These are phyloP conservation scores for Croton setiger DNA, from an alignment of 441 rosid species.

Conservation along the genomic window DNA sequence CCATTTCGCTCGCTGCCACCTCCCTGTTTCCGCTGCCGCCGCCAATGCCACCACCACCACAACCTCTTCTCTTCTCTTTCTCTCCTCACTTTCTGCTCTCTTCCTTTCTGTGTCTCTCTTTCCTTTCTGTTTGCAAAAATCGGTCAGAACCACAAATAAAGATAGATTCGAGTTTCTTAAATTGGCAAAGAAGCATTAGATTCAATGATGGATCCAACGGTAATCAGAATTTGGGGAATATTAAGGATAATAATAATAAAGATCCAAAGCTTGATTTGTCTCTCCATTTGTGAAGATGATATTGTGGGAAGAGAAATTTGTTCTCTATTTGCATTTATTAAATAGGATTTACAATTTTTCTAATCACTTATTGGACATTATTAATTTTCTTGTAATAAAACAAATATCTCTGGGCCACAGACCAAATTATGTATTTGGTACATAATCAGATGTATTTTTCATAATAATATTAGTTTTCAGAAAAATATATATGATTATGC, in stretches of 20 bases:
- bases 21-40: no score
- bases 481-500: no score
- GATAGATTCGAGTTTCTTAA: constrained; percentile 31
- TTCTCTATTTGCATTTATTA: background rate
- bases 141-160: no score
- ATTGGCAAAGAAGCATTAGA: constrained; percentile 43
- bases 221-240: constrained; percentile 7
- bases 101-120: no score
- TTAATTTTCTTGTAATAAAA: constrained; percentile 3
- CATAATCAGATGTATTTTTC: no score
- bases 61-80: no score
- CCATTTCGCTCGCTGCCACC: no score
- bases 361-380: background rate
- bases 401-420: background rate
- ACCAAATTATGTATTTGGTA: background rate
- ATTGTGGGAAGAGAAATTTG: background rate
- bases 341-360: background rate
- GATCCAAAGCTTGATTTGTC: constrained; percentile 69
- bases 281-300: constrained; percentile 55
- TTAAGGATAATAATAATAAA: constrained; percentile 23
- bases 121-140: no score
- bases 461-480: no score
- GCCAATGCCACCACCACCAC: no score
- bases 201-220: constrained; percentile 11
- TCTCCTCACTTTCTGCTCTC: no score